Evolutionary conservation across 2,329 filamentous ascomycete species (phyloP).

Genomic region (Colletotrichum sp.): DNA sequence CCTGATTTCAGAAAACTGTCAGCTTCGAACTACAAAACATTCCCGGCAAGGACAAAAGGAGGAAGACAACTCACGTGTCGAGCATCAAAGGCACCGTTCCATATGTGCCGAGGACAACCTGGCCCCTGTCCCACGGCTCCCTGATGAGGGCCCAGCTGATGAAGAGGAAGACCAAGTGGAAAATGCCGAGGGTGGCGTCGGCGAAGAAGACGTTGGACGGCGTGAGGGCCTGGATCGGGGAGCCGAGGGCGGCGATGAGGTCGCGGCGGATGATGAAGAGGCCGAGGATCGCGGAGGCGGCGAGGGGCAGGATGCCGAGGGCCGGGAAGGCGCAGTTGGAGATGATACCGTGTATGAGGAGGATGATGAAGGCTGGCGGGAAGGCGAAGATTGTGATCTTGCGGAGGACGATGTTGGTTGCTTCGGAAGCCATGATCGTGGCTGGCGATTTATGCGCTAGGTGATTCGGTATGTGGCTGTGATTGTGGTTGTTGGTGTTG

Average conservation of each 20-base stretch:
- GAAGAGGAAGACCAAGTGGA: slow-evolving; percentile 19
- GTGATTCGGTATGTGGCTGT: not conserved
- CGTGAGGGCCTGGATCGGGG: slow-evolving; percentile 18
- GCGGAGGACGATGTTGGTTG: not conserved
- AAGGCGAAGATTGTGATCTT: slow-evolving; percentile 28
- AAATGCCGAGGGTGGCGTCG: slow-evolving; percentile 8
- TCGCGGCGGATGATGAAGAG: slow-evolving; percentile 21
- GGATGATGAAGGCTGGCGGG: slow-evolving; percentile 1
- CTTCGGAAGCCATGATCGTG: not conserved
- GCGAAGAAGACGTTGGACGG: slow-evolving; percentile 20
- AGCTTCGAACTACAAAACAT: not conserved
- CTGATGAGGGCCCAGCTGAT: slow-evolving; percentile 18
- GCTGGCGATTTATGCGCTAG: accelerated
- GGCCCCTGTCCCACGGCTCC: not conserved
- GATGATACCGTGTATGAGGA: slow-evolving; percentile 11
- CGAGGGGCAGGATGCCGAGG: slow-evolving; percentile 20
- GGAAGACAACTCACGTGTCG: slow-evolving; percentile 5
- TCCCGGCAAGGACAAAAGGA: accelerated
- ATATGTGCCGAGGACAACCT: slow-evolving; percentile 22
- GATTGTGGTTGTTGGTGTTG: not conserved
- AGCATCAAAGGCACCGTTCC: slow-evolving; percentile 24
- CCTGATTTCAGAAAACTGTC: not conserved
- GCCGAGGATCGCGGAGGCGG: slow-evolving; percentile 17
- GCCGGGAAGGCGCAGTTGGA: slow-evolving; percentile 17
- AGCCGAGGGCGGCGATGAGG: slow-evolving; percentile 21